Conservation (phyloP, 768 basidiomycete genomes). For the Trametes coccinea region DNA sequence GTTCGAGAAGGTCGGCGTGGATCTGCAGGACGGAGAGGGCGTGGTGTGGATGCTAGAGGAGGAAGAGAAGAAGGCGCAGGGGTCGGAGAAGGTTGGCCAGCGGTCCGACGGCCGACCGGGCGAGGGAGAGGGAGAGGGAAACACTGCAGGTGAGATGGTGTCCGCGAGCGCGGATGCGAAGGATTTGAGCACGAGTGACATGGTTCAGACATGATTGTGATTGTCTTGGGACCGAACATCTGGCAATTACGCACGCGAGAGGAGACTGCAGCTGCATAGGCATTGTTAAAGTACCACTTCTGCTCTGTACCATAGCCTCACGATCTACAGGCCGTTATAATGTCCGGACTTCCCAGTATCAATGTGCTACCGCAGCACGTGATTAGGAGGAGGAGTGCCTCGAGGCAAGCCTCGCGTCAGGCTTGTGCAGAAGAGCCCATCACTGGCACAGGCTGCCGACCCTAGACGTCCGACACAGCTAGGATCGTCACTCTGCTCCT, state of each 20-base stretch:
- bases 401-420: slow-evolving; percentile 12
- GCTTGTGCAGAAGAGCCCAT: slow-evolving; percentile 9
- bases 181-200: background rate
- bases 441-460: background rate
- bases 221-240: background rate
- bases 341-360: background rate
- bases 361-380: slow-evolving; percentile 2
- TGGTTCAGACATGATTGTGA: no score
- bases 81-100: background rate
- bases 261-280: background rate
- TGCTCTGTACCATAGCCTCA: slow-evolving; percentile 1
- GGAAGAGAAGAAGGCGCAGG: background rate
- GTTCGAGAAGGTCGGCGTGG: slow-evolving; percentile 50
- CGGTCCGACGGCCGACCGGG: background rate
- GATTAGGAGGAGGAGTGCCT: slow-evolving; percentile 5
- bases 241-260: background rate
- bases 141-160: background rate
- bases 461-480: background rate
- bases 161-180: background rate
- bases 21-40: slow-evolving; percentile 56
- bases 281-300: background rate
- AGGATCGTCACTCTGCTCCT: background rate
- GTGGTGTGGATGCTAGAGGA: slow-evolving; percentile 45
- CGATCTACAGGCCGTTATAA: background rate
- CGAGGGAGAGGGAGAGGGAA: background rate